Conservation (phyloP, 2,329 filamentous ascomycete species). For the Phialophora macrospora region DNA sequence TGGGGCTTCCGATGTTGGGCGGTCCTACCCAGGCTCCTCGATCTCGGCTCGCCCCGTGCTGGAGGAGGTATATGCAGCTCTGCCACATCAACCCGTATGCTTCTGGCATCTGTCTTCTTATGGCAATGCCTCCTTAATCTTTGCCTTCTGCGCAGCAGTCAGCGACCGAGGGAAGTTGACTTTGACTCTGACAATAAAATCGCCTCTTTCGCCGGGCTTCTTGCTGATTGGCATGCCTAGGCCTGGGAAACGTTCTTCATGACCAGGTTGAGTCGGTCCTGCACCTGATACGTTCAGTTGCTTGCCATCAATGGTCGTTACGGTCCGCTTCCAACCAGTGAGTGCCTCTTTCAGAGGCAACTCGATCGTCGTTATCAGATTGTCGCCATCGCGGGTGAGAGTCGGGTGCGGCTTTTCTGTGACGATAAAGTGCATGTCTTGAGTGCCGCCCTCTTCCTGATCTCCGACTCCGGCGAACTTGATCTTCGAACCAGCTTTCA, state of each 20-base stretch:
- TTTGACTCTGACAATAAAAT: slow-evolving; percentile 87
- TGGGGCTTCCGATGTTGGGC: background rate
- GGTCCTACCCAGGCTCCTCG: background rate
- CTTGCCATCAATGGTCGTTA: slow-evolving; percentile 90
- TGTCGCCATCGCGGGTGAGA: slow-evolving; percentile 85
- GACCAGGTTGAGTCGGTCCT: slow-evolving; percentile 84
- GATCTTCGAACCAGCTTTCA: slow-evolving; percentile 98
- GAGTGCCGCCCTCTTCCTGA: slow-evolving; percentile 92
- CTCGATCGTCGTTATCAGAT: slow-evolving; percentile 77
- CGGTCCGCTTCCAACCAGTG: slow-evolving; percentile 90
- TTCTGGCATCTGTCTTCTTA: slow-evolving; percentile 9
- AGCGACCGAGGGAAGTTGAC: slow-evolving; percentile 87
- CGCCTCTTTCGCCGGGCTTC: slow-evolving; percentile 80
- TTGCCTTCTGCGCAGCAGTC: slow-evolving; percentile 76
- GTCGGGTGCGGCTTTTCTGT: slow-evolving; percentile 90
- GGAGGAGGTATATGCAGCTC: background rate
- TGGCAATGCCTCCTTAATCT: slow-evolving; percentile 75
- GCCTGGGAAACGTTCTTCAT: slow-evolving; percentile 77
- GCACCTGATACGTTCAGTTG: slow-evolving; percentile 77
- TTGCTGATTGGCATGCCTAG: slow-evolving; percentile 96
- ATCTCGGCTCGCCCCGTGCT: background rate
- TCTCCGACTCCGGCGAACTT: slow-evolving; percentile 98
- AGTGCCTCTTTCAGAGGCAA: slow-evolving; percentile 90
- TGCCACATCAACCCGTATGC: background rate
- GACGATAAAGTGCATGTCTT: slow-evolving; percentile 93